A percentile compares a stretch with the other conserved stretches of the same genome.
Evolutionary conservation across 257 asterid species (phyloP).

Genomic region (Solanum ossicruentum): DNA sequence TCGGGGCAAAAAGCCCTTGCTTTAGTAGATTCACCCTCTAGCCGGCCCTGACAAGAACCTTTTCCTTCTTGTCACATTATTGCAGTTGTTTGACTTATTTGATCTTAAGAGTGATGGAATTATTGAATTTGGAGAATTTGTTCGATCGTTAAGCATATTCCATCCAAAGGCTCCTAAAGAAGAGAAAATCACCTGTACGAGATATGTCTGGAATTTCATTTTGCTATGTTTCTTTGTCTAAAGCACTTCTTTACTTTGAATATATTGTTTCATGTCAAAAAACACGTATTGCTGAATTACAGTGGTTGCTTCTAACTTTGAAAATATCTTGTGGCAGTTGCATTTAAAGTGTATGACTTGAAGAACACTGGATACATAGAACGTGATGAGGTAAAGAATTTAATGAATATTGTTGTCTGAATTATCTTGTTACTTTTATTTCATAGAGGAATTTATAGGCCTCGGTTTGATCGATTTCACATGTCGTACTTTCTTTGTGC

Average conservation of each 20-base stretch:
- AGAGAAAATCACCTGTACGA: conserved; percentile 39
- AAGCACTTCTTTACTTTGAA: neutral
- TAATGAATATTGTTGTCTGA: neutral
- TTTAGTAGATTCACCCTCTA: neutral
- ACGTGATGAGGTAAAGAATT: conserved; percentile 49
- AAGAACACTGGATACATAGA: conserved; percentile 52
- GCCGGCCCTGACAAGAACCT: neutral
- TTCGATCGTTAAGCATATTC: conserved; percentile 51
- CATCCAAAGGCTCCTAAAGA: conserved; percentile 39
- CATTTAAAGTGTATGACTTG: conserved; percentile 50
- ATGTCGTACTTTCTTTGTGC: too few relatives aligned
- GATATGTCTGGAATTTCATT: neutral
- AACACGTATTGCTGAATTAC: neutral
- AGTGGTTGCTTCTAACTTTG: neutral
- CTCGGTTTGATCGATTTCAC: too few relatives aligned
- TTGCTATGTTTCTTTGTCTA: too few relatives aligned
- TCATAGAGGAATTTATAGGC: too few relatives aligned
- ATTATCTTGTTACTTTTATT: too few relatives aligned
- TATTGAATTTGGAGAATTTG: conserved; percentile 69
- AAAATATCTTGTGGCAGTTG: conserved; percentile 28
- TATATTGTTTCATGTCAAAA: neutral
- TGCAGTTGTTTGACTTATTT: conserved; percentile 64
- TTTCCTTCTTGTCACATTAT: neutral
- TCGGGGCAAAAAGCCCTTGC: neutral
- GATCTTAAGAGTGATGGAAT: conserved; percentile 56